Evolutionary conservation across 345 rosid species (phyloP).

Genomic region (Sisymbrium irio): DNA sequence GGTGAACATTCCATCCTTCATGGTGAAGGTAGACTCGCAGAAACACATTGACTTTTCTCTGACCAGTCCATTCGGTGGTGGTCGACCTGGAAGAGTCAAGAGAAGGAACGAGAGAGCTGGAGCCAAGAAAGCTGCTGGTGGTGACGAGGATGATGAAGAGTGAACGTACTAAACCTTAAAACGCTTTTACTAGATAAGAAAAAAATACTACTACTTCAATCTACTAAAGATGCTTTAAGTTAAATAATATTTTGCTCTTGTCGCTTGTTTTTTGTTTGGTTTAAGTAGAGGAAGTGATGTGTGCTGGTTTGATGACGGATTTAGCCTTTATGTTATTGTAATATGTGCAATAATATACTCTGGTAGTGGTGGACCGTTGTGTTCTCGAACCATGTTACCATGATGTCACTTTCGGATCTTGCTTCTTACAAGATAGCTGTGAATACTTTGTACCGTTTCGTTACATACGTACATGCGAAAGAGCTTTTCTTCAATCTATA

Average conservation of each 20-base stretch:
- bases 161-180: conserved; percentile 15
- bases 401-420: conserved; percentile 4
- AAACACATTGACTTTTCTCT: conserved; percentile 44
- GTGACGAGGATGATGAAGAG: conserved; percentile 62
- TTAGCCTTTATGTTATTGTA: neutral
- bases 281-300: neutral
- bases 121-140: conserved; percentile 46
- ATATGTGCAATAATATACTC: neutral
- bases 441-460: neutral
- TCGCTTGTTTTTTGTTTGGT: neutral
- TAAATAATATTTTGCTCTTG: neutral
- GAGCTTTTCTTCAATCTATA: neutral
- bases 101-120: conserved; percentile 42
- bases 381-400: neutral
- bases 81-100: conserved; percentile 48
- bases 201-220: neutral
- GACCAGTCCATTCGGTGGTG: conserved; percentile 48
- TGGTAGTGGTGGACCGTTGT: neutral
- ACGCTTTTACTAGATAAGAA: neutral
- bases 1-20: conserved; percentile 45
- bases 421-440: conserved; percentile 2
- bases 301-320: conserved; percentile 17
- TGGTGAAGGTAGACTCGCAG: conserved; percentile 44
- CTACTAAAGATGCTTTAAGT: neutral
- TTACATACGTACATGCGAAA: neutral